These are phyloP conservation scores for Leccinum solheimii DNA, from an alignment of 1,284 basidiomycete genomes.

Conservation along the genomic window DNA sequence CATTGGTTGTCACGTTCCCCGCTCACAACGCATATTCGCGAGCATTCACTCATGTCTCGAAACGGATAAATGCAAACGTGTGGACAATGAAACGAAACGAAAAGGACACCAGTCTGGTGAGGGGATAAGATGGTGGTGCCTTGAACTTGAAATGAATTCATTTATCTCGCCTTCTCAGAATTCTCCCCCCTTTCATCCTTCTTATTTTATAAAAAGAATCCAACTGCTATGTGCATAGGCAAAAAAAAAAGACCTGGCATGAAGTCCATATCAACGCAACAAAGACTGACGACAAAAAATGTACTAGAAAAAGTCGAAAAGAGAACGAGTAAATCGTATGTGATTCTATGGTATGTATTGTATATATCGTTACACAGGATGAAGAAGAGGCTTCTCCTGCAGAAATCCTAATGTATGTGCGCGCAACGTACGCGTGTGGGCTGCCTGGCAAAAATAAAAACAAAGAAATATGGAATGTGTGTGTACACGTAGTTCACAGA, in stretches of 20 bases:
- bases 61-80: neutral
- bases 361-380: constrained; percentile 11
- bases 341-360: constrained; percentile 4
- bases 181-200: neutral
- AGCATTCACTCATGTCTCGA: neutral
- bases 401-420: neutral
- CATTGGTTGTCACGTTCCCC: neutral
- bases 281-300: neutral
- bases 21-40: neutral
- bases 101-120: neutral
- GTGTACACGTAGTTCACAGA: neutral
- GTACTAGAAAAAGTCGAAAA: neutral
- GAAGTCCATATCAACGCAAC: neutral
- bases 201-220: neutral
- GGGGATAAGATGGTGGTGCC: neutral
- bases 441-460: neutral
- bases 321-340: neutral
- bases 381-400: neutral
- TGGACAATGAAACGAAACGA: neutral
- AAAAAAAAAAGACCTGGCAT: neutral
- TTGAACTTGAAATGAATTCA: neutral
- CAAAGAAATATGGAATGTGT: neutral
- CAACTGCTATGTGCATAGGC: neutral
- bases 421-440: neutral
- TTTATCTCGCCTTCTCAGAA: neutral